phyloP scores from a whole-genome alignment of 441 rosid genomes.

The Isatis lusitanica region DNA sequence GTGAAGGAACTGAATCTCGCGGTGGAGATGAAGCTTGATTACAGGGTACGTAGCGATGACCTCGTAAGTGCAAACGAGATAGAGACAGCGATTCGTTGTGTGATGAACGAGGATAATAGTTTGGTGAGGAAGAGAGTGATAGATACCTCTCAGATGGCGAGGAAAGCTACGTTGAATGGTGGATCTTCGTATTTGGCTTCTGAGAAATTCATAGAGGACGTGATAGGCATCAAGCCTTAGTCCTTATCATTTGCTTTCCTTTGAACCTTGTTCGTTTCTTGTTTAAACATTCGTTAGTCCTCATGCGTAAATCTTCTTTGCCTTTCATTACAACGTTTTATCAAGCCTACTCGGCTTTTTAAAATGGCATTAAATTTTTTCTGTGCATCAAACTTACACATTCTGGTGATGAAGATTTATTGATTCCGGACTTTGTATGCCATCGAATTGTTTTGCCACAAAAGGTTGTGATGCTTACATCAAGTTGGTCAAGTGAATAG shows the following conservation, averaged over 20 bases:
- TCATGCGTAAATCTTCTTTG: neutral
- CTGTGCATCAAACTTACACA: neutral
- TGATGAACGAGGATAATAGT: conserved; percentile 32
- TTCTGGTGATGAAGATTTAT: neutral
- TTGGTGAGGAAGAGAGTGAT: conserved; percentile 32
- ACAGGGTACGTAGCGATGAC: conserved; percentile 19
- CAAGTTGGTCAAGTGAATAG: neutral
- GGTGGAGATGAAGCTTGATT: conserved; percentile 48
- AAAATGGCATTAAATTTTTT: neutral
- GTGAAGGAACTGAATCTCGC: conserved; percentile 46
- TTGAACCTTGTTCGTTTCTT: neutral
- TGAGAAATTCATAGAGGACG: conserved; percentile 29
- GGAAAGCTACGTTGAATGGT: conserved; percentile 14
- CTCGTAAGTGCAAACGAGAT: conserved; percentile 44
- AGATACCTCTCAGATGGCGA: conserved; percentile 26
- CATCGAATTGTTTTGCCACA: neutral
- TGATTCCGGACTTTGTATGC: neutral
- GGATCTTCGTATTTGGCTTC: conserved; percentile 19
- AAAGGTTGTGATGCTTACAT: neutral
- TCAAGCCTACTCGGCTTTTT: conserved; percentile 41
- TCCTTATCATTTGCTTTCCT: neutral
- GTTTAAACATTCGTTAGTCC: neutral
- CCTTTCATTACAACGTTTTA: neutral
- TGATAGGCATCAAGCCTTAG: conserved; percentile 1
- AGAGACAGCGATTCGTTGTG: conserved; percentile 32